Conservation (phyloP, 768 basidiomycete species). For the Hebeloma cylindrosporum region DNA sequence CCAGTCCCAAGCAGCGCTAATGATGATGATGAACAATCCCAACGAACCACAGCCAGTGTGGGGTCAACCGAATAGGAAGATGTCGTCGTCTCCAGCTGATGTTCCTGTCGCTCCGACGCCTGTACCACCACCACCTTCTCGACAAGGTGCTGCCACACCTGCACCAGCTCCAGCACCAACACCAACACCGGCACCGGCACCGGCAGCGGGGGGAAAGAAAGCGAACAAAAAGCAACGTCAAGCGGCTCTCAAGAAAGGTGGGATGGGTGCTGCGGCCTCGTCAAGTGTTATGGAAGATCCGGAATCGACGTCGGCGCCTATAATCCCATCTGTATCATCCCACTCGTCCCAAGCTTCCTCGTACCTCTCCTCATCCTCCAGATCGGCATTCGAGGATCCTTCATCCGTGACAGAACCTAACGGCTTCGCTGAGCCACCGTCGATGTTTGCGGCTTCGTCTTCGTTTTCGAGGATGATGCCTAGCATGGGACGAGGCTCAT, state of each 20-base stretch:
- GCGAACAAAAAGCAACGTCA: constrained; percentile 32
- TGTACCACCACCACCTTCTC: background rate
- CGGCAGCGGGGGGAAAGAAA: constrained; percentile 29
- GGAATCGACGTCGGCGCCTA: constrained; percentile 15
- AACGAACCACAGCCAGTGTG: constrained; percentile 10
- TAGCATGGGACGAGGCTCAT: constrained; percentile 5
- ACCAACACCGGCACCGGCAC: constrained; percentile 8
- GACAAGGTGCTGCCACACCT: background rate
- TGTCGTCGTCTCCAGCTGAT: constrained; percentile 1
- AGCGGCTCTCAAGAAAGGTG: constrained; percentile 21
- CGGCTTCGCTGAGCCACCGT: background rate
- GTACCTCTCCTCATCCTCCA: too few species aligned
- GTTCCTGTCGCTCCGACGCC: too few species aligned
- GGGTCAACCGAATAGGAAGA: constrained; percentile 8
- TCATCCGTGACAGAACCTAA: background rate
- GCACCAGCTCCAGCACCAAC: constrained; percentile 1
- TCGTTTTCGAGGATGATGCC: constrained; percentile 16
- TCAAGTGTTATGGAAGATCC: constrained; percentile 10
- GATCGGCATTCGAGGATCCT: too few species aligned
- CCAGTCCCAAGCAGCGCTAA: constrained; percentile 2
- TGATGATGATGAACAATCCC: background rate
- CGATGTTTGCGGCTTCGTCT: constrained; percentile 1
- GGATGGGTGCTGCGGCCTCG: constrained; percentile 9
- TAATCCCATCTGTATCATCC: too few species aligned
- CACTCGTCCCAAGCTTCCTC: too few species aligned